Percentiles rank a stretch among this genome's conserved stretches.
Evolutionary conservation across 371 early-diverging fungal genomes (phyloP).

Genomic region (Zopfochytrium polystomum): DNA sequence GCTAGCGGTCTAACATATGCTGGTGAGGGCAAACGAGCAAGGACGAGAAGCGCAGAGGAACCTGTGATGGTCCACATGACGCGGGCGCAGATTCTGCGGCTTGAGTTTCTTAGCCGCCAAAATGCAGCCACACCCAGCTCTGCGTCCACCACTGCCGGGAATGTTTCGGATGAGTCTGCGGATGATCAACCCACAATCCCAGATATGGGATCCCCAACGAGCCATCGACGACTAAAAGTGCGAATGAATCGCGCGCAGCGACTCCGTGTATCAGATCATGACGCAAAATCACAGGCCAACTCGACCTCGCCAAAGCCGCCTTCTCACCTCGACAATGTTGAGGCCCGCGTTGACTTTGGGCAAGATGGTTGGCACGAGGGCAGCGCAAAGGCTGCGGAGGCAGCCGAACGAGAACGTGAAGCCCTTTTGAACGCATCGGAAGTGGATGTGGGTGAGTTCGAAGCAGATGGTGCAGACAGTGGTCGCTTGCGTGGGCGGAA

Average conservation of each 20-base stretch:
- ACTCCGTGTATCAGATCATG: slow-evolving; percentile 17
- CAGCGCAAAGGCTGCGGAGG: neutral
- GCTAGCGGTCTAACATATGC: neutral
- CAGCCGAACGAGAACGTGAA: slow-evolving; percentile 15
- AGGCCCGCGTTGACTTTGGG: slow-evolving; percentile 25
- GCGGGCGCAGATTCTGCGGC: slow-evolving; percentile 14
- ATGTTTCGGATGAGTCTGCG: neutral
- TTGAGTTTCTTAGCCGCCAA: slow-evolving; percentile 7
- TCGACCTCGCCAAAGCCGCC: neutral
- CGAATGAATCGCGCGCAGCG: slow-evolving; percentile 20
- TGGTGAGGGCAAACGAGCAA: neutral
- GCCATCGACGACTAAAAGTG: too few species aligned
- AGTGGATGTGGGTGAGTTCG: slow-evolving; percentile 21
- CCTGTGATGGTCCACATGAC: slow-evolving; percentile 14
- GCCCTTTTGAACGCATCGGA: neutral
- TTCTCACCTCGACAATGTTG: slow-evolving; percentile 16
- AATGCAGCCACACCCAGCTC: neutral
- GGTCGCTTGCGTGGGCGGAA: slow-evolving; percentile 3
- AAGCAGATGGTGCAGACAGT: slow-evolving; percentile 5
- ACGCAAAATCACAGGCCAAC: neutral
- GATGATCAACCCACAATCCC: too few species aligned
- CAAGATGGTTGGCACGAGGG: slow-evolving; percentile 10
- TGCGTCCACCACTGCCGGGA: neutral
- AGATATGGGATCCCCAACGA: neutral
- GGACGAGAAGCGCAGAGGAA: neutral